phyloP scores from a whole-genome alignment of 2,329 filamentous ascomycete genomes.

The Cordyceps cateniannulata region DNA sequence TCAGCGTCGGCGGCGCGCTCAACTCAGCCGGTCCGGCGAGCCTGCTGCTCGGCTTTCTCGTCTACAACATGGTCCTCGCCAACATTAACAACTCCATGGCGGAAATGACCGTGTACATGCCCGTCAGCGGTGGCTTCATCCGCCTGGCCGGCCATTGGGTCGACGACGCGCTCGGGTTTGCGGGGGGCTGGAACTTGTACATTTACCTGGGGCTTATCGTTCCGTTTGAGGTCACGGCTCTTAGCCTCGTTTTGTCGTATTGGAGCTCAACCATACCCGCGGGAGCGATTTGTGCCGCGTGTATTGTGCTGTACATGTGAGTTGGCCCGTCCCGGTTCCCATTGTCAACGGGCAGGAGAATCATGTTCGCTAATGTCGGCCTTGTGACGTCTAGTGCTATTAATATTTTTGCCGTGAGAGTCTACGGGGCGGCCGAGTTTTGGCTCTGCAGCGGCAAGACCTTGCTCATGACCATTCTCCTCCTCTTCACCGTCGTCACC shows the following conservation, averaged over 20 bases:
- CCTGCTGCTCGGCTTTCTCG: constrained; percentile 51
- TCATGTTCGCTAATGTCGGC: too few species aligned
- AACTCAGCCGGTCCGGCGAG: constrained; percentile 36
- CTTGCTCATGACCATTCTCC: constrained; percentile 58
- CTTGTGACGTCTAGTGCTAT: too few species aligned
- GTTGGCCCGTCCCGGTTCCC: too few species aligned
- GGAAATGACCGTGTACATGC: constrained; percentile 58
- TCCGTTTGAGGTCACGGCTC: constrained; percentile 36
- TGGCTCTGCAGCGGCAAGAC: constrained; percentile 58
- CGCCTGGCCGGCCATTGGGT: constrained; percentile 59
- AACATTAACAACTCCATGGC: constrained; percentile 59
- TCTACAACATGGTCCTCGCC: constrained; percentile 49
- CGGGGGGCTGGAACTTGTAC: constrained; percentile 38
- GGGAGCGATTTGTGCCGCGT: background rate
- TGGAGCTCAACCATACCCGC: background rate
- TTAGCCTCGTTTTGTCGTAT: background rate
- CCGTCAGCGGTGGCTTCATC: constrained; percentile 56
- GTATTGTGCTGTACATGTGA: background rate
- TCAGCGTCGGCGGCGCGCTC: constrained; percentile 52
- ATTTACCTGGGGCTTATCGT: constrained; percentile 35
- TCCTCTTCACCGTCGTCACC: constrained; percentile 68
- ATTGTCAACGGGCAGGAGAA: too few species aligned
- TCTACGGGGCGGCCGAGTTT: constrained; percentile 68
- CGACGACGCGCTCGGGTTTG: constrained; percentile 56
- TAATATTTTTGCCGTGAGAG: constrained; percentile 59